A percentile compares a stretch with the other conserved stretches of the same genome.
phyloP scores from a whole-genome alignment of 768 basidiomycete genomes.

The Leccinellum albellum region DNA sequence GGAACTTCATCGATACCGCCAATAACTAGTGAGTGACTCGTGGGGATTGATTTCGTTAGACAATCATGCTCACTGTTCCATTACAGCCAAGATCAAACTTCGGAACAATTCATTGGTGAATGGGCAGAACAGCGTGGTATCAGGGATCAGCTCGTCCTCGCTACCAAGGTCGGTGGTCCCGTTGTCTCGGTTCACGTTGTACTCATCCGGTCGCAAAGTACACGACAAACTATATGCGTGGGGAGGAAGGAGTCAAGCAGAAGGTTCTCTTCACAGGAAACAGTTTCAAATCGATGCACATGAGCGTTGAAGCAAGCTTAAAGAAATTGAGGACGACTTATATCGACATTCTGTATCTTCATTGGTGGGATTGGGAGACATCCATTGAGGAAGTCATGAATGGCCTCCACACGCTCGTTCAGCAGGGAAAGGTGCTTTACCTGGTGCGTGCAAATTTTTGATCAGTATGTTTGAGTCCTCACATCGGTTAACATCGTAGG shows the following conservation, averaged over 20 bases:
- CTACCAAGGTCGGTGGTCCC: constrained; percentile 32
- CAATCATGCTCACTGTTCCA: background rate
- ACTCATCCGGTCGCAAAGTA: constrained; percentile 15
- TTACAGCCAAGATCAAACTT: constrained; percentile 36
- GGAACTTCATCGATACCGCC: constrained; percentile 49
- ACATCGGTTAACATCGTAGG: constrained; percentile 5
- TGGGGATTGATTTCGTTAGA: too few species aligned
- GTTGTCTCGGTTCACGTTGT: background rate
- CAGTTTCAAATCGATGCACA: constrained; percentile 39
- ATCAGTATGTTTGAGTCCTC: background rate
- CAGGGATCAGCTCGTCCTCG: constrained; percentile 44
- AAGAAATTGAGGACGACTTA: constrained; percentile 24
- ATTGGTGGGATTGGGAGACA: constrained; percentile 37
- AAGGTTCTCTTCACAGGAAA: constrained; percentile 48
- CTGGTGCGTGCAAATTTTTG: constrained; percentile 12
- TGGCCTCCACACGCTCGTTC: constrained; percentile 35
- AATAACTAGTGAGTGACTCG: constrained; percentile 38
- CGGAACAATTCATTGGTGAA: constrained; percentile 45
- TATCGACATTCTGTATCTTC: constrained; percentile 23
- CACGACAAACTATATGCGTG: constrained; percentile 18
- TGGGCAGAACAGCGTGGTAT: constrained; percentile 42
- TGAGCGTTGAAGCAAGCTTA: constrained; percentile 34
- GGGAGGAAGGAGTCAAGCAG: constrained; percentile 16
- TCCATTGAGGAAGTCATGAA: constrained; percentile 41
- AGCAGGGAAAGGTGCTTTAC: constrained; percentile 38